Evolutionary conservation across 257 asterid species (phyloP).

Genomic region (Fraxinus quadrangulata): DNA sequence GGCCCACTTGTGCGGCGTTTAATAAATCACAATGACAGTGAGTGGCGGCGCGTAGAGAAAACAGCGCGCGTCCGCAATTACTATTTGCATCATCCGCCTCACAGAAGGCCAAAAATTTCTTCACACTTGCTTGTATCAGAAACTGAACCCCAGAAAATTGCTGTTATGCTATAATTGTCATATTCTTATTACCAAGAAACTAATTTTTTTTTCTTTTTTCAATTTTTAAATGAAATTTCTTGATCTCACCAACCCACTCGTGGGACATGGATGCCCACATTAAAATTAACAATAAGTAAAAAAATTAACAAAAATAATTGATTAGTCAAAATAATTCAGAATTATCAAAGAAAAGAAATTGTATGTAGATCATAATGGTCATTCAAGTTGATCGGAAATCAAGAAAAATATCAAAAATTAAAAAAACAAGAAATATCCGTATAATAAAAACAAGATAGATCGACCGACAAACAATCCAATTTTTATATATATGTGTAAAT

Average conservation of each 20-base stretch:
- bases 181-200: background rate
- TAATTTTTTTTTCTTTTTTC: background rate
- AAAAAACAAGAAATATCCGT: conserved; percentile 11
- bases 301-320: background rate
- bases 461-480: conserved; percentile 19
- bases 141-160: background rate
- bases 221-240: background rate
- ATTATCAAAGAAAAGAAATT: conserved; percentile 5
- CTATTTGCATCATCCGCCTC: background rate
- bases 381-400: conserved; percentile 11
- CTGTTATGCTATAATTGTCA: background rate
- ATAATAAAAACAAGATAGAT: conserved; percentile 20
- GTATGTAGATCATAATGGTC: conserved; percentile 33
- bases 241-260: conserved; percentile 20
- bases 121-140: background rate
- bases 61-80: background rate
- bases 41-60: background rate
- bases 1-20: background rate
- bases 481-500: background rate
- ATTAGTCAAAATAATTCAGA: conserved; percentile 25
- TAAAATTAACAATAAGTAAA: conserved; percentile 22
- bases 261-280: conserved; percentile 23
- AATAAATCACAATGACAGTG: background rate
- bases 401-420: conserved; percentile 18
- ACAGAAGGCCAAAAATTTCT: background rate